These are phyloP conservation scores for Metschnikowia anglica DNA, from an alignment of 805 yeast genomes.

Conservation along the genomic window DNA sequence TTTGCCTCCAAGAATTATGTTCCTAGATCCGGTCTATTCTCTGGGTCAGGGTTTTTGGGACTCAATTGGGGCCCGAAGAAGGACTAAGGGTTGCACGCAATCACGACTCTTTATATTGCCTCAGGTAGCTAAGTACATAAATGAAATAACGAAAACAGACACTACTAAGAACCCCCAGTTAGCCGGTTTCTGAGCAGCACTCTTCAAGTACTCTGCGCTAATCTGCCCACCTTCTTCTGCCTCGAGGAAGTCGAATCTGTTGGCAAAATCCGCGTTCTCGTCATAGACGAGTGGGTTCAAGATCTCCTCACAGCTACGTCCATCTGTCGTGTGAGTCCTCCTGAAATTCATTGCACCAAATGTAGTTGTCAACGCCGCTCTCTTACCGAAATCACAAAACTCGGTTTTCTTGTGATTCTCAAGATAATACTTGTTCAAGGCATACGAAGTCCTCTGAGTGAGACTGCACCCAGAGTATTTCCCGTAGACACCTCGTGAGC, in stretches of 20 bases:
- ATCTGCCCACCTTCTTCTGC: slow-evolving; percentile 2
- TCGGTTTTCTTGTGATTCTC: slow-evolving; percentile 21
- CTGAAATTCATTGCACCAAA: slow-evolving; percentile 19
- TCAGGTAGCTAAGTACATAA: slow-evolving; percentile 16
- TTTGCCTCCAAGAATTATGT: slow-evolving; percentile 43
- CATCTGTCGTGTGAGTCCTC: slow-evolving; percentile 23
- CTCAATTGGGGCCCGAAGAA: slow-evolving; percentile 84
- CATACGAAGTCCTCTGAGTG: slow-evolving; percentile 41
- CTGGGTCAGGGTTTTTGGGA: slow-evolving; percentile 66
- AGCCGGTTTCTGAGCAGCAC: slow-evolving; percentile 13
- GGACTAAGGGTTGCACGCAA: slow-evolving; percentile 25
- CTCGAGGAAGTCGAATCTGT: neutral
- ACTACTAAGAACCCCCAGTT: slow-evolving; percentile 12
- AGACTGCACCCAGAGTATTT: slow-evolving; percentile 40
- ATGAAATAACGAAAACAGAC: slow-evolving; percentile 10
- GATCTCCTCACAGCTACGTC: slow-evolving; percentile 26
- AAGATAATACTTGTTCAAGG: slow-evolving; percentile 37
- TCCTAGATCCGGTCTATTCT: slow-evolving; percentile 30
- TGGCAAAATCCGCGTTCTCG: neutral
- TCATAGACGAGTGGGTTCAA: neutral
- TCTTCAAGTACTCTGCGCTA: slow-evolving; percentile 7
- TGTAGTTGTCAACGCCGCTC: slow-evolving; percentile 24
- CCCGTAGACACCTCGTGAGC: slow-evolving; percentile 42
- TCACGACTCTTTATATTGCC: neutral
- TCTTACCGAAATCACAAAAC: slow-evolving; percentile 27